These are phyloP conservation scores for Ophiostoma perfectum DNA, from an alignment of 2,329 filamentous ascomycete genomes.

Conservation along the genomic window DNA sequence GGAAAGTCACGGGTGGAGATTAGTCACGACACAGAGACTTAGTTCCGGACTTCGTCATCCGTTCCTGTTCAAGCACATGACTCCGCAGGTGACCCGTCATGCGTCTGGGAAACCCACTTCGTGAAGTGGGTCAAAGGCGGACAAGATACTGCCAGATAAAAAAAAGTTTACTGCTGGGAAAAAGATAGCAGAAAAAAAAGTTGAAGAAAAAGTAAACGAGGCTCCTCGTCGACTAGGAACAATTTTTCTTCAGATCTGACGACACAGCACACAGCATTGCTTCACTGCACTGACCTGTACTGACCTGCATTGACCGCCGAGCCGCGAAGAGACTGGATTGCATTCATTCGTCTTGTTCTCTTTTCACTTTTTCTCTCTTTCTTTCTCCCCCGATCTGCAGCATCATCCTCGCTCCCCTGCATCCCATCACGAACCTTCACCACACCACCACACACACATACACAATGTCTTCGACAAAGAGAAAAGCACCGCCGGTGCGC, in stretches of 20 bases:
- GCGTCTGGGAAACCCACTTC: not conserved
- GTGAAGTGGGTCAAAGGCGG: conserved; percentile 18
- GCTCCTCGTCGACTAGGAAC: not conserved
- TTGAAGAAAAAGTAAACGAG: conserved; percentile 15
- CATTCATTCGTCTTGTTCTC: not conserved
- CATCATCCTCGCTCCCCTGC: not conserved
- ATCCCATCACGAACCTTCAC: not conserved
- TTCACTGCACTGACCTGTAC: not conserved
- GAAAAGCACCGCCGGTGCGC: conserved; percentile 51
- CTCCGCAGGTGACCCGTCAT: not conserved
- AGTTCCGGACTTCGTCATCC: not conserved
- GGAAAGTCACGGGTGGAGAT: not conserved
- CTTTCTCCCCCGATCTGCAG: not conserved
- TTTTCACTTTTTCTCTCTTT: not conserved
- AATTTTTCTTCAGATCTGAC: not conserved
- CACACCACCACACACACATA: not conserved
- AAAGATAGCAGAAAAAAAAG: conserved; percentile 18
- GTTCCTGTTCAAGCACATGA: not conserved
- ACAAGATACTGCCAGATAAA: conserved; percentile 24
- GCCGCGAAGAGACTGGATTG: not conserved
- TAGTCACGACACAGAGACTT: not conserved
- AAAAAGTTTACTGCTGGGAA: conserved; percentile 15
- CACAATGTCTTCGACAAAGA: conserved; percentile 52
- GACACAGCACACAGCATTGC: not conserved
- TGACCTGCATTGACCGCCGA: too few relatives aligned